These are phyloP conservation scores for Leptomonas pyrrhocoris DNA, from an alignment of 208 protist species.

Conservation along the genomic window DNA sequence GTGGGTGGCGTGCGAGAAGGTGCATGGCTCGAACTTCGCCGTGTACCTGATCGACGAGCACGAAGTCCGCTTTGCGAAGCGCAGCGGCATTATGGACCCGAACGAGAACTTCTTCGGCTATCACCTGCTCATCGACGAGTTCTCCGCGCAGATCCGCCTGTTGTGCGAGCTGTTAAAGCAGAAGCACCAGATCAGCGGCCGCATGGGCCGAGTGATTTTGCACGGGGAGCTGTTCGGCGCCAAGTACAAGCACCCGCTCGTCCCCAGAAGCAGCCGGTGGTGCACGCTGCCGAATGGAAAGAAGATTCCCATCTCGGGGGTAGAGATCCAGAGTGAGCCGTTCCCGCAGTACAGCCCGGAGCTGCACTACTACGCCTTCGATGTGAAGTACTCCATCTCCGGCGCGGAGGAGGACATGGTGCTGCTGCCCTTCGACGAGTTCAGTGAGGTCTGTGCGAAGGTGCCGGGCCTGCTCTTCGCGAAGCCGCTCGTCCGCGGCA, in stretches of 20 bases:
- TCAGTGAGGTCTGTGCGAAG: slow-evolving; percentile 70
- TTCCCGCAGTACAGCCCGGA: slow-evolving; percentile 92
- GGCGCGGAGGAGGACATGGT: slow-evolving; percentile 80
- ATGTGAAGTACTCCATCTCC: slow-evolving; percentile 84
- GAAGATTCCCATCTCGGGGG: slow-evolving; percentile 73
- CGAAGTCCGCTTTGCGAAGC: slow-evolving; percentile 77
- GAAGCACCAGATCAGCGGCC: slow-evolving; percentile 56
- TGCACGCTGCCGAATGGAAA: slow-evolving; percentile 84
- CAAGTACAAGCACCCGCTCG: slow-evolving; percentile 88
- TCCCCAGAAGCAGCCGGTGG: slow-evolving; percentile 84
- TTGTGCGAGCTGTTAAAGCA: slow-evolving; percentile 76
- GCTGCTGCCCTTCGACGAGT: slow-evolving; percentile 81
- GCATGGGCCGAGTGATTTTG: slow-evolving; percentile 75
- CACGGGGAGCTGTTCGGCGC: slow-evolving; percentile 88
- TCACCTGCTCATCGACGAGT: slow-evolving; percentile 77
- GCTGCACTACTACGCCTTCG: slow-evolving; percentile 88
- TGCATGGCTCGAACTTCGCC: slow-evolving; percentile 88
- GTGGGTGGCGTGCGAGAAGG: slow-evolving; percentile 89
- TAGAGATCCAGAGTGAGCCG: slow-evolving; percentile 81
- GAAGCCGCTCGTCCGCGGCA: slow-evolving; percentile 79
- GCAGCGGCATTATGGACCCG: slow-evolving; percentile 87
- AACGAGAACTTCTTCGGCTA: slow-evolving; percentile 93
- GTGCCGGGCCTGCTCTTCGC: slow-evolving; percentile 78
- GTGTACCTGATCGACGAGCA: slow-evolving; percentile 79
- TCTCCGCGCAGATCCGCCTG: slow-evolving; percentile 67